A percentile compares a stretch with the other conserved stretches of the same genome.
Conservation (phyloP, 306 rosid genomes). For the Chamaecrista fasciculata region DNA sequence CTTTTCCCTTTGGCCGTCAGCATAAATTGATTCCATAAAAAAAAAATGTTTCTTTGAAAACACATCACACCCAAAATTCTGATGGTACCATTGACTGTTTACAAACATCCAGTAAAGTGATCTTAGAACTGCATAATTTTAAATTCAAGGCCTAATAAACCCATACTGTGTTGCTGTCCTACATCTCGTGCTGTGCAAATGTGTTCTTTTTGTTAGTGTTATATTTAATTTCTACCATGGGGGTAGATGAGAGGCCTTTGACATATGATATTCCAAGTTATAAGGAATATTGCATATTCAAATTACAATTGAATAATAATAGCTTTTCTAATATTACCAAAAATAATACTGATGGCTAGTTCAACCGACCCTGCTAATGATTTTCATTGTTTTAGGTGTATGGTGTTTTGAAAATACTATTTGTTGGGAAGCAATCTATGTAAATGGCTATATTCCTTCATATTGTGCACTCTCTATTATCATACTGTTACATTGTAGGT, state of each 20-base stretch:
- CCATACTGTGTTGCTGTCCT: background rate
- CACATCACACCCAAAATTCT: background rate
- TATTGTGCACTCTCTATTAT: background rate
- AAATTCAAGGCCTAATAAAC: background rate
- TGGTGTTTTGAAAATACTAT: constrained; percentile 1
- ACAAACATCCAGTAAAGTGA: background rate
- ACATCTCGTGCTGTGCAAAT: background rate
- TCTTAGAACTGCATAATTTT: background rate
- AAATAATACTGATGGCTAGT: background rate
- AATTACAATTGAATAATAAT: background rate
- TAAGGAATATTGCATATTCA: background rate
- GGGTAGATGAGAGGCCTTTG: background rate
- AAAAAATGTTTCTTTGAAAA: background rate
- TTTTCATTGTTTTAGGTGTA: background rate
- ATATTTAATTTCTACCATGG: background rate
- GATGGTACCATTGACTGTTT: background rate
- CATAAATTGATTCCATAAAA: too few species aligned
- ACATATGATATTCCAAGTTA: background rate
- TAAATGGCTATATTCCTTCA: background rate
- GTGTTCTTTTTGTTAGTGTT: background rate
- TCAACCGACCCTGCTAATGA: background rate
- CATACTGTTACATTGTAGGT: background rate
- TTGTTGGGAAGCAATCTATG: background rate
- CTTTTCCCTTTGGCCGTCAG: background rate
- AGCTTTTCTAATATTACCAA: background rate